A percentile compares a stretch with the other conserved stretches of the same genome.
Evolutionary conservation across 108 stramenopile genomes (phyloP).

Genomic region (Schizochytrium sp.): DNA sequence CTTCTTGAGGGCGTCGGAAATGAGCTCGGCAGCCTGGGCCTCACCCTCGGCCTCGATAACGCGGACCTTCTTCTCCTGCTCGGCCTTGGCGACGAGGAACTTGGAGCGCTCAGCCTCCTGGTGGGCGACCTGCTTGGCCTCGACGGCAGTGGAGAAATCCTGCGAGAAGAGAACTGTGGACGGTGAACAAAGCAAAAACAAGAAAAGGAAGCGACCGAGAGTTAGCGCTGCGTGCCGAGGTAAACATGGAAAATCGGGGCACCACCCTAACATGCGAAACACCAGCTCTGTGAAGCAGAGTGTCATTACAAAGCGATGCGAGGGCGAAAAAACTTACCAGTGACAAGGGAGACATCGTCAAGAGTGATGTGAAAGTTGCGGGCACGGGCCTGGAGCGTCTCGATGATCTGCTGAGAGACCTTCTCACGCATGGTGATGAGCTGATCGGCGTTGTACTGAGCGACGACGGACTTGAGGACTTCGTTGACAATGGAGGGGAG

Average conservation of each 20-base stretch:
- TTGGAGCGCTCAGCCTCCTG: constrained; percentile 98
- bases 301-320: too few species aligned
- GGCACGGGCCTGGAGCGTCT: constrained; percentile 85
- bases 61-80: constrained; percentile 92
- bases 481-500: constrained; percentile 97
- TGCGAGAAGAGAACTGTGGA: constrained; percentile 94
- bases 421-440: constrained; percentile 93
- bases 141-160: constrained; percentile 98
- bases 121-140: constrained; percentile 97
- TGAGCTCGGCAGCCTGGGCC: constrained; percentile 89
- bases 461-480: constrained; percentile 95
- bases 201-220: too few species aligned
- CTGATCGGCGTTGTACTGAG: constrained; percentile 99
- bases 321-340: neutral
- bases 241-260: too few species aligned
- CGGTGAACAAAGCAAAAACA: too few species aligned
- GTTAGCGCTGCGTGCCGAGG: too few species aligned
- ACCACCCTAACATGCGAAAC: too few species aligned
- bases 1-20: constrained; percentile 90
- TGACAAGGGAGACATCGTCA: constrained; percentile 92
- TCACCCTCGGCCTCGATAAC: constrained; percentile 98
- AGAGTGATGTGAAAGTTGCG: constrained; percentile 84
- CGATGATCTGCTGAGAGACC: constrained; percentile 78
- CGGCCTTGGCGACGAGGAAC: constrained; percentile 85
- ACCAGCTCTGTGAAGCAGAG: too few species aligned